Base-by-base conservation (phyloP, 1,284 basidiomycete genomes). In the Xerocomus minutiporus region DNA sequence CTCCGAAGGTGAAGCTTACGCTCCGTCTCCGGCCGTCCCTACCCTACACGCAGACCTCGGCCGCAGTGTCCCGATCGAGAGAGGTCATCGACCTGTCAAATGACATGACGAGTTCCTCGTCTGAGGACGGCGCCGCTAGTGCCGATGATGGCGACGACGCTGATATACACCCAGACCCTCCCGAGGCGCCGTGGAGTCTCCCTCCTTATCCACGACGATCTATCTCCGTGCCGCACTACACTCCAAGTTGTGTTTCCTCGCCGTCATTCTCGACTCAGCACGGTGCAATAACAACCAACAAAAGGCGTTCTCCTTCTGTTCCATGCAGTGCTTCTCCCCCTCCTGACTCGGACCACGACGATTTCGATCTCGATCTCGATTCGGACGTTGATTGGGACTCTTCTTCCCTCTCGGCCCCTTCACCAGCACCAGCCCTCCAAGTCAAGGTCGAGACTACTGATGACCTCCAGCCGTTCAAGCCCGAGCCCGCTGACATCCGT, bases 1-100 rank as follows among this genome's bases (percentile, higher is more conserved):
- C 81, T 11, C 83, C 84, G 7, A 79, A 79, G 62, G 81, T 86
- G 60, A 88, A 85, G 63, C 75, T 88, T 43, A 84, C 79, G 4
- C 73, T 86, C 36, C 78, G 82, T 44, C 76, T 88, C 43, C 79
- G 73, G 32, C 65, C 69, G 15, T 64, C 67, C 39, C 59, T 68
- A n/a, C 59, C 70, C 1, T 65, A 3, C 11, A 31, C 31, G 31
- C 31, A 9, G 9, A 31, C 46, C 4, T 35, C 64, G 3, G 49
- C 64, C 38, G 50, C 63, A 36, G 35, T 50, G 55, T 52, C 60
- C 11, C 46, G 57, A 15, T 56, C 67, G 15, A 59, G 59, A 48
- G 70, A 70, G 52, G 68, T 76, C 51, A 75, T 77, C 40, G 74
- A 75, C 60, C 61, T 77, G 23, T 73, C 76, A 1, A 67, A 68